Evolutionary conservation across 805 yeast genomes (phyloP).

Genomic region (Metschnikowia lochheadii): DNA sequence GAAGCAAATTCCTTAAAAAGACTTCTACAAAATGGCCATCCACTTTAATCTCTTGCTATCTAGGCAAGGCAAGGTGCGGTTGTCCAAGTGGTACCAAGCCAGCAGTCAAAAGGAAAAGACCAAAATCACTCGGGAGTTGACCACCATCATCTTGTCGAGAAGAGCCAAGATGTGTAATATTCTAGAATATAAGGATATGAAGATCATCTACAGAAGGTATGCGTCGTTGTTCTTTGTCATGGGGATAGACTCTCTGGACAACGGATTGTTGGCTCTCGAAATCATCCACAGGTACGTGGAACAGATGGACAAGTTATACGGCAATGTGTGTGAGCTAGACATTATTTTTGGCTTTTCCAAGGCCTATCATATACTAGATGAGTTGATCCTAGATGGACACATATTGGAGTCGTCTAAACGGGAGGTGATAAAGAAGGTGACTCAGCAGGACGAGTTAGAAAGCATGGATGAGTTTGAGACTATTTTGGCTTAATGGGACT

Average conservation of each 20-base stretch:
- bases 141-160: constrained; percentile 79
- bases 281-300: constrained; percentile 91
- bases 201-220: constrained; percentile 85
- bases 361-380: constrained; percentile 90
- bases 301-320: constrained; percentile 92
- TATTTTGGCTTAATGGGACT: constrained; percentile 27
- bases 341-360: constrained; percentile 93
- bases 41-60: constrained; percentile 79
- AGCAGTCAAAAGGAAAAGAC: constrained; percentile 80
- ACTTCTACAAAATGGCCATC: constrained; percentile 52
- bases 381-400: constrained; percentile 82
- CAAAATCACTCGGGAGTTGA: constrained; percentile 77
- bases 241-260: constrained; percentile 78
- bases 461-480: constrained; percentile 59
- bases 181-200: constrained; percentile 77
- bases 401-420: constrained; percentile 77
- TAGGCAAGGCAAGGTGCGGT: constrained; percentile 91
- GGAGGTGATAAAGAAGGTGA: constrained; percentile 72
- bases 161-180: constrained; percentile 95
- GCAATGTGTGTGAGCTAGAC: constrained; percentile 94
- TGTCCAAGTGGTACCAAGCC: constrained; percentile 90
- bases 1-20: neutral
- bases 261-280: constrained; percentile 83
- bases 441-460: constrained; percentile 85
- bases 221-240: constrained; percentile 90